These are phyloP conservation scores for Geotrichum aggregatum DNA, from an alignment of 1,139 yeast genomes.

Conservation along the genomic window DNA sequence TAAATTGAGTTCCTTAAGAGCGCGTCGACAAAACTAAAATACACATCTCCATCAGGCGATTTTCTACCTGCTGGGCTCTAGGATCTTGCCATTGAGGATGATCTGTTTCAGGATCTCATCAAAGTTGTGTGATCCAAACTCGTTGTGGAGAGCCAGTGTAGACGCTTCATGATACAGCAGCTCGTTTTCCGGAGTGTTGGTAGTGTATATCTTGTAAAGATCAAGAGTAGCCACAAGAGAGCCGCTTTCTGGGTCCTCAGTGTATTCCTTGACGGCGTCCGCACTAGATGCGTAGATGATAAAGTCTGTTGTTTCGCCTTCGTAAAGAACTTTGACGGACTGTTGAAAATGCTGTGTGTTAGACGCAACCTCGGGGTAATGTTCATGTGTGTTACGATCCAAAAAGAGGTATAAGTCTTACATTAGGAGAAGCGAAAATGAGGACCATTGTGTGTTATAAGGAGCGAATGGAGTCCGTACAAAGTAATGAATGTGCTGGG, in stretches of 20 bases:
- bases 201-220: slow-evolving; percentile 14
- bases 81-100: slow-evolving; percentile 1
- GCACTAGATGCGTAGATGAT: slow-evolving; percentile 13
- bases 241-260: slow-evolving; percentile 14
- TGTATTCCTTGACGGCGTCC: slow-evolving; percentile 13
- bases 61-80: background rate
- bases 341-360: background rate
- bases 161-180: slow-evolving; percentile 14
- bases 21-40: too few species aligned
- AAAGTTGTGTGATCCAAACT: slow-evolving; percentile 18
- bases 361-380: background rate
- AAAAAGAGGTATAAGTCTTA: slow-evolving; percentile 1
- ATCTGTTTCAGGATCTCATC: slow-evolving; percentile 11
- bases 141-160: slow-evolving; percentile 14
- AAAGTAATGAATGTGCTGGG: background rate
- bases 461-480: too few species aligned
- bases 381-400: background rate
- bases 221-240: slow-evolving; percentile 17
- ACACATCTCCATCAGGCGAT: too few species aligned
- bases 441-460: background rate
- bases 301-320: slow-evolving; percentile 13
- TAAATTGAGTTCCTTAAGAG: too few species aligned
- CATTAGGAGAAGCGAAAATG: slow-evolving; percentile 11
- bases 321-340: slow-evolving; percentile 14
- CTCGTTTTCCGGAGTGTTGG: slow-evolving; percentile 6